Evolutionary conservation across 1,284 basidiomycete genomes (phyloP).

Genomic region (Cryptococcus amylolentus): DNA sequence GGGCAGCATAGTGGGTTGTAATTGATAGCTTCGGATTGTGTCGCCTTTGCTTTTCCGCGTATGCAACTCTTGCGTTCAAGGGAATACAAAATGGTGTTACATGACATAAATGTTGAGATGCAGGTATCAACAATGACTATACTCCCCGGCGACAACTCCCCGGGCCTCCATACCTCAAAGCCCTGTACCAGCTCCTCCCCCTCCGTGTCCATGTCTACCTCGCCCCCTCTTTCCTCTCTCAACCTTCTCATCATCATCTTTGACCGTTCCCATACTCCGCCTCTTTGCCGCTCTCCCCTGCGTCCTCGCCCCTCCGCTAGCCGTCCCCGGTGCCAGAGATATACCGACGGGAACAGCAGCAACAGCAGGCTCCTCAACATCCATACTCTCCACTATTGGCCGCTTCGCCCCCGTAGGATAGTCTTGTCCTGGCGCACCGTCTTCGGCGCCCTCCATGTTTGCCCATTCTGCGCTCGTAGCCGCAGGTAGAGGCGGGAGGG

Average conservation of each 20-base stretch:
- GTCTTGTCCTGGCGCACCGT: constrained; percentile 8
- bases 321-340: background rate
- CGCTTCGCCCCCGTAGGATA: constrained; percentile 18
- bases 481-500: constrained; percentile 4
- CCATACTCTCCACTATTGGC: constrained; percentile 17
- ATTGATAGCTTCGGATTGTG: too few species aligned
- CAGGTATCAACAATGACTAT: too few species aligned
- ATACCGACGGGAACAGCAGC: background rate
- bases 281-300: constrained; percentile 21
- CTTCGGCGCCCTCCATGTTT: background rate
- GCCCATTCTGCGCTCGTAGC: background rate
- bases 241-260: constrained; percentile 4
- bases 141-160: background rate
- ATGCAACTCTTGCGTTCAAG: too few species aligned
- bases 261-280: constrained; percentile 18
- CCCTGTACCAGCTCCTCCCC: background rate
- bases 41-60: too few species aligned
- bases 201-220: constrained; percentile 15
- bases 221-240: constrained; percentile 12
- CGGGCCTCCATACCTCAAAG: background rate
- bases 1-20: constrained; percentile 29
- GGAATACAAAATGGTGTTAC: too few species aligned
- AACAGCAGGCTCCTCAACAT: constrained; percentile 14
- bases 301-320: background rate
- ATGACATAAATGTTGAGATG: too few species aligned